Evolutionary conservation across 179 eudicot species (phyloP).

Genomic region (Silene vulgaris): DNA sequence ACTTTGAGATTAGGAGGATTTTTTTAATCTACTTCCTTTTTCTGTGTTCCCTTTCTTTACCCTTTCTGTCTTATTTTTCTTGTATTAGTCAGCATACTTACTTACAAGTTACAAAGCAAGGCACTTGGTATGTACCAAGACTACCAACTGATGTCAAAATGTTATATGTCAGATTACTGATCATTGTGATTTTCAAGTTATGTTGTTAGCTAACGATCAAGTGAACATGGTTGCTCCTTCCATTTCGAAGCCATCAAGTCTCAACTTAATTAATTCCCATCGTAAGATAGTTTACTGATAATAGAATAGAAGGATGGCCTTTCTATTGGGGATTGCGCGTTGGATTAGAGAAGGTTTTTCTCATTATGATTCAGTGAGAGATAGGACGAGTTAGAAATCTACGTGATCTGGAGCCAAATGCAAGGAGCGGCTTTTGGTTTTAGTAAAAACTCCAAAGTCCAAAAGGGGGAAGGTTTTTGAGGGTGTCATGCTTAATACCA

Average conservation of each 20-base stretch:
- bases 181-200: not conserved
- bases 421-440: not conserved
- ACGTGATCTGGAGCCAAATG: not conserved
- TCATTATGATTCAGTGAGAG: not conserved
- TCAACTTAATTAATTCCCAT: not conserved
- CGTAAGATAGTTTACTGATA: not conserved
- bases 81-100: conserved; percentile 5
- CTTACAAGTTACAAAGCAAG: not conserved
- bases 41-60: not conserved
- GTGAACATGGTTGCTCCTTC: not conserved
- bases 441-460: not conserved
- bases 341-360: not conserved
- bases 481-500: not conserved
- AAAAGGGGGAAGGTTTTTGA: not conserved
- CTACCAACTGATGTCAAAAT: not conserved
- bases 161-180: not conserved
- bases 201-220: not conserved
- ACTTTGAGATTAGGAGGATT: not conserved
- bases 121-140: not conserved
- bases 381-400: not conserved
- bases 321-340: not conserved
- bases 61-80: not conserved
- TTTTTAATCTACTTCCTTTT: not conserved
- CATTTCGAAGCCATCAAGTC: not conserved
- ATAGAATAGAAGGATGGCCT: not conserved